phyloP scores from a whole-genome alignment of 1,284 basidiomycete species.

The Trametes versicolor region DNA sequence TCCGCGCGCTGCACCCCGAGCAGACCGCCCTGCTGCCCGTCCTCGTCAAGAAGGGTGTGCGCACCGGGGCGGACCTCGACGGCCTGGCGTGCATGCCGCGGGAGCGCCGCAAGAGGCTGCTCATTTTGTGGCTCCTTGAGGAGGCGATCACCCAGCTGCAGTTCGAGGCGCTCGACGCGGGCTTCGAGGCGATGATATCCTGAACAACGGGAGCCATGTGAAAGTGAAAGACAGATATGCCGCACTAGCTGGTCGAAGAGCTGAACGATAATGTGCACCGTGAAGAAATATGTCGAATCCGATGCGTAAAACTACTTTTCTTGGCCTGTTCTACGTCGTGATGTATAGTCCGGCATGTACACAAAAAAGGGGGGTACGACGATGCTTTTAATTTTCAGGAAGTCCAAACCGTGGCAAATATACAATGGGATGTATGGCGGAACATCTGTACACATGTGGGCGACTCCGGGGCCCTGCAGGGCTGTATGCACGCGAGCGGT shows the following conservation, averaged over 20 bases:
- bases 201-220: background rate
- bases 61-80: background rate
- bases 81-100: conserved; percentile 14
- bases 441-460: conserved; percentile 21
- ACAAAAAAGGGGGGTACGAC: background rate
- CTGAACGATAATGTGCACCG: too few species aligned
- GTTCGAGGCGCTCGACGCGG: conserved; percentile 15
- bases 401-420: conserved; percentile 8
- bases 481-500: conserved; percentile 13
- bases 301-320: too few species aligned
- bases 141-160: conserved; percentile 20
- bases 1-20: conserved; percentile 13
- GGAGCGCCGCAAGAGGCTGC: conserved; percentile 7
- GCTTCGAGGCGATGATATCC: conserved; percentile 7
- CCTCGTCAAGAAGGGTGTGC: conserved; percentile 18
- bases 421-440: conserved; percentile 16
- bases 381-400: conserved; percentile 5
- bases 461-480: conserved; percentile 8
- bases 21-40: conserved; percentile 17
- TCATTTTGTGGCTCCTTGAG: conserved; percentile 14
- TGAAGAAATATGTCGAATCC: too few species aligned
- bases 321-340: too few species aligned
- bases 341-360: background rate
- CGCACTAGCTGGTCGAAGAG: too few species aligned
- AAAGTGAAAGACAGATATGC: too few species aligned